Evolutionary conservation across 164 flowering plant genomes (phyloP), one percentile per base, ranked within the genome.

Genomic region (Tinospora cordifolia): DNA sequence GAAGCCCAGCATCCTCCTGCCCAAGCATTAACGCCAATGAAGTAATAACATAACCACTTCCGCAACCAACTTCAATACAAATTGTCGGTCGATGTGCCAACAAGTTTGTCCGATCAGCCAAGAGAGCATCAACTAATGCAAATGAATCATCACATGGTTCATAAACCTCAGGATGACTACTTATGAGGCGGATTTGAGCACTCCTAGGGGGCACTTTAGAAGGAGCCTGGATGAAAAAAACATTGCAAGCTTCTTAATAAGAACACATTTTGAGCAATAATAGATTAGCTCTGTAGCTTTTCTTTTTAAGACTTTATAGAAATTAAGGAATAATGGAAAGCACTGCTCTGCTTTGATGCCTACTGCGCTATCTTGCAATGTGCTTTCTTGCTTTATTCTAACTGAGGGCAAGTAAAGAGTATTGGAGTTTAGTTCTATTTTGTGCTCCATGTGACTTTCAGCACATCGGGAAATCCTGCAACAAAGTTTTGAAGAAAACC

Each of bases 121-220:
- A 79, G 7, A 93, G 86, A 9, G 98, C 96, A 79, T 93, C 98
- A 58, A 93, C 97, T n/a, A 91, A 76, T 0, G 90, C 93, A 76
- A 91, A 93, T 24, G 98, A 93, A 74, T 93, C 97, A 77, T 93
- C 97, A 77, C 98, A 93, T 1, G 98, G 98, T 44, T 88, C 96
- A 70, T 93, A 93, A 26, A 91, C 98, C 82, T 93, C 96, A 6
- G 87, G 88, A 74, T 93, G 97, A 12, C 90, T 73, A 65, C 87
- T 83, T 67, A 93, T 92, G 24, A 88, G 90, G 15, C 82, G 88
- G 51, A 93, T 90, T 79, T 89, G 89, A 36, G 98, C 98, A 71
- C 65, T 85, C 68, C 71, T 81, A 22, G 75, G 70, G 10, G 82
- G 69, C 84, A 81, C 84, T 40, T 76, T 83, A 21, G 67, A 72